phyloP scores from a whole-genome alignment of 1,139 yeast genomes.

The Lodderomyces beijingensis region DNA sequence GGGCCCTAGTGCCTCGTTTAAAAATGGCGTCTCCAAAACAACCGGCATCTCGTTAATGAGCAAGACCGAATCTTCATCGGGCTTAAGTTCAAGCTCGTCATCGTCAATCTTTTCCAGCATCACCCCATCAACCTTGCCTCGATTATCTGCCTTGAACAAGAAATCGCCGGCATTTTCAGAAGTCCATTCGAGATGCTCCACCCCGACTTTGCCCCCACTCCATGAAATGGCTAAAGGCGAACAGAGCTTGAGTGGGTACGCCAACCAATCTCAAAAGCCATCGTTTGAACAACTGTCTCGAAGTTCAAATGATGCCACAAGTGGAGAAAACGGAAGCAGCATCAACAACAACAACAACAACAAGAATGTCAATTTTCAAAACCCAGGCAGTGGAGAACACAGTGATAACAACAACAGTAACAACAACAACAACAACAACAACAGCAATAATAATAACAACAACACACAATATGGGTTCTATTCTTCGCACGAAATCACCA shows the following conservation, averaged over 20 bases:
- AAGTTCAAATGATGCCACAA: not conserved
- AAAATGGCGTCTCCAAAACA: conserved; percentile 12
- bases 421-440: conserved; percentile 14
- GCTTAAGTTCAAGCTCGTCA: conserved; percentile 1
- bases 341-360: conserved; percentile 3
- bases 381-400: conserved; percentile 8
- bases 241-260: conserved; percentile 3
- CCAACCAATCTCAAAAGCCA: not conserved
- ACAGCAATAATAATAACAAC: conserved; percentile 13
- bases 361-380: conserved; percentile 3
- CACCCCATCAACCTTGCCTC: conserved; percentile 11
- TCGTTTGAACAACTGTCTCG: not conserved
- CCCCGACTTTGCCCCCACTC: conserved; percentile 32
- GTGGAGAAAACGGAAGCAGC: conserved; percentile 2
- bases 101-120: conserved; percentile 14
- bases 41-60: conserved; percentile 31
- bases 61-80: conserved; percentile 2
- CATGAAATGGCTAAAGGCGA: conserved; percentile 18
- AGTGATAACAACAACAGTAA: conserved; percentile 14
- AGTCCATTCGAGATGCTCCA: conserved; percentile 9
- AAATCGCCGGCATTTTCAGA: conserved; percentile 8
- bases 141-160: conserved; percentile 4
- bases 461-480: conserved; percentile 7
- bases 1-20: conserved; percentile 45
- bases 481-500: conserved; percentile 42